phyloP scores from a whole-genome alignment of 2,329 filamentous ascomycete genomes.

The Amauroascus verrucosus region DNA sequence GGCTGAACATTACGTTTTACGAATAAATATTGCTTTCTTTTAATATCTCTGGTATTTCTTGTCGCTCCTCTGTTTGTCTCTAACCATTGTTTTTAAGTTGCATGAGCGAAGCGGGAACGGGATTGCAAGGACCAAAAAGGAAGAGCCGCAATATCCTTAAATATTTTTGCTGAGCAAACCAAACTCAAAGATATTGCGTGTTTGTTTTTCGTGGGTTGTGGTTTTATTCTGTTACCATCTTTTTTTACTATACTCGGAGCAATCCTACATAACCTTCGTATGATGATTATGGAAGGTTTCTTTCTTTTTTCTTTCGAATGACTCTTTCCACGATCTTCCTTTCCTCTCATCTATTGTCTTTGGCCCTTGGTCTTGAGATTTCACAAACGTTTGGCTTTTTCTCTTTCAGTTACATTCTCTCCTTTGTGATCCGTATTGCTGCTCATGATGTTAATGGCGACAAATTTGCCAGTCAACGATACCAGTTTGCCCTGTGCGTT shows the following conservation, averaged over 20 bases:
- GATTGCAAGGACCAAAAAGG: conserved; percentile 4
- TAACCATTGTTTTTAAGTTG: conserved; percentile 6
- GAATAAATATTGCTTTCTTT: conserved; percentile 13
- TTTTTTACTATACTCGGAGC: conserved; percentile 11
- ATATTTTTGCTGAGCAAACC: conserved; percentile 4
- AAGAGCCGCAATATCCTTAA: conserved; percentile 1
- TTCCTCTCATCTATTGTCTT: not conserved
- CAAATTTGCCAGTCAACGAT: conserved; percentile 9
- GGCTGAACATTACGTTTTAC: conserved; percentile 25
- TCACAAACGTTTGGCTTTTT: conserved; percentile 1
- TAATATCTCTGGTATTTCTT: conserved; percentile 16
- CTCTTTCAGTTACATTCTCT: no score
- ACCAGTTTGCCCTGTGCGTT: conserved; percentile 3
- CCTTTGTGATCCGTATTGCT: conserved; percentile 15
- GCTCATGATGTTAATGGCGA: conserved; percentile 7
- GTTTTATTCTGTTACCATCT: conserved; percentile 6
- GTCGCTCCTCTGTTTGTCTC: conserved; percentile 14
- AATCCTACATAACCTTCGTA: conserved; percentile 3
- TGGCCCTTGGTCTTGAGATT: not conserved
- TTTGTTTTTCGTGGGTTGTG: conserved; percentile 14
- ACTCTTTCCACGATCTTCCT: not conserved
- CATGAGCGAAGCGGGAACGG: conserved; percentile 14
- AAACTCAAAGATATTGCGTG: conserved; percentile 11
- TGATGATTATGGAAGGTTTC: not conserved
- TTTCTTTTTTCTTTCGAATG: no score